Base-by-base conservation (phyloP, 2,329 filamentous ascomycete genomes). In the Phyllachora maydis region DNA sequence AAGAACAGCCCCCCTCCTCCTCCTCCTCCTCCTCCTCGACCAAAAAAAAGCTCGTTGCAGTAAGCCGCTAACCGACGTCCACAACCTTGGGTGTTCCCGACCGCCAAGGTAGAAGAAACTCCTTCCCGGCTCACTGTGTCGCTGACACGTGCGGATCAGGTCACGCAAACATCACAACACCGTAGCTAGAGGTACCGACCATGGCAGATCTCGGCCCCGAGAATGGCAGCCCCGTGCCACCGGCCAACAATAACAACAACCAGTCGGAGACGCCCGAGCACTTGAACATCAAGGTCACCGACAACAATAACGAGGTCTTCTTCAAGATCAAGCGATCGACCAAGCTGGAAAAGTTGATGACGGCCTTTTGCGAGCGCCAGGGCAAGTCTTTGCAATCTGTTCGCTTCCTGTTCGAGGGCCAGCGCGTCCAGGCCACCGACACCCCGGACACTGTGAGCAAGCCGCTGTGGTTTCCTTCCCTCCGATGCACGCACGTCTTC, bases 291-390 rank as follows among this genome's bases (percentile, higher is more conserved):
- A 98, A 98, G 49, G 88, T 98, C 9, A 95, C 88, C 0, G 88
- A 98, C 40, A 93, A 91, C 56, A 93, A 93, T 57, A 98, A 98
- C 47, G 88, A 98, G 47, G 85, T 98, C 39, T 98, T 95, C 51
- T 98, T 98, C 62, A 98, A 98, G 62, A 98, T 98, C 57, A 98
- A 98, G 72, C 69, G 83, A 18, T 82, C 75, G 12, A 98, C 88
- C 1, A 78, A 82, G 47, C 66, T 98, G 2, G 88, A 92, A 55
- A 98, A 98, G 59, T 61, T 98, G 26, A 98, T 98, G 88, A 75
- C 81, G 31, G 88, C 88, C 11, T 98, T 95, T 49, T 98, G 88
- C 50, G 85, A 95, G 36, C 69, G 88, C 13, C 83, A 93, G 47
- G 88, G 88, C 38, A 95, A 95, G 59, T 68, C 73, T 16, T 55